These are phyloP conservation scores for Cladosporium phlei DNA, from an alignment of 2,329 filamentous ascomycete genomes.

Conservation along the genomic window DNA sequence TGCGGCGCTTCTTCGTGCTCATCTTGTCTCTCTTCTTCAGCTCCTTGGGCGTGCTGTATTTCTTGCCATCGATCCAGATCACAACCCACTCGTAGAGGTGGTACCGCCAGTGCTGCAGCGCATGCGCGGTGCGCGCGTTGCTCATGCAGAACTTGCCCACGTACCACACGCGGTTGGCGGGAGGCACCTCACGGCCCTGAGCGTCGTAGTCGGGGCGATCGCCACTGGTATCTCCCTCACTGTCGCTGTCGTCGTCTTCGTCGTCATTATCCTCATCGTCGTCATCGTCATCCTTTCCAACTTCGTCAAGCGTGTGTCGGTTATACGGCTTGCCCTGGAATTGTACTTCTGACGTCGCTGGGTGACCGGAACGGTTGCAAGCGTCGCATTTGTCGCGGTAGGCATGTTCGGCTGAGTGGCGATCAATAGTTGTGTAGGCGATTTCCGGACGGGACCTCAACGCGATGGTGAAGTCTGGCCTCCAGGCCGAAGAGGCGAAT, in stretches of 20 bases:
- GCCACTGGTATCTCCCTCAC: slow-evolving; percentile 24
- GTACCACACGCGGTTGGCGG: slow-evolving; percentile 46
- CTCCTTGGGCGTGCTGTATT: slow-evolving; percentile 53
- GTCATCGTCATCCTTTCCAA: slow-evolving; percentile 54
- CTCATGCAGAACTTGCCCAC: slow-evolving; percentile 55
- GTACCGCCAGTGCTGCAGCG: slow-evolving; percentile 69
- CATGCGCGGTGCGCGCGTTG: slow-evolving; percentile 66
- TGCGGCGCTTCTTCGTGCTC: slow-evolving; percentile 55
- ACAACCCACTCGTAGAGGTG: slow-evolving; percentile 69
- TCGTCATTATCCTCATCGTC: slow-evolving; percentile 38
- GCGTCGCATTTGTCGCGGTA: slow-evolving; percentile 57
- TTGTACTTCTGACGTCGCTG: slow-evolving; percentile 59
- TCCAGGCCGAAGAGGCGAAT: slow-evolving; percentile 69
- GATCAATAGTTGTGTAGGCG: slow-evolving; percentile 44
- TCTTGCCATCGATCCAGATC: slow-evolving; percentile 54
- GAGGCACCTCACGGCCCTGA: slow-evolving; percentile 45
- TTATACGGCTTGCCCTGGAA: slow-evolving; percentile 65
- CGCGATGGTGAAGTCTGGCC: slow-evolving; percentile 58
- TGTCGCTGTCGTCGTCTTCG: slow-evolving; percentile 32
- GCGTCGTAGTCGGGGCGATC: slow-evolving; percentile 42
- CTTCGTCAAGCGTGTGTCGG: slow-evolving; percentile 59
- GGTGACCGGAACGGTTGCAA: slow-evolving; percentile 65
- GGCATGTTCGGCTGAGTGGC: slow-evolving; percentile 30
- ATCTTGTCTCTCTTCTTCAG: slow-evolving; percentile 58
- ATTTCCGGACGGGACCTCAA: slow-evolving; percentile 63